phyloP scores from a whole-genome alignment of 768 basidiomycete genomes.

The Pholiota molesta region DNA sequence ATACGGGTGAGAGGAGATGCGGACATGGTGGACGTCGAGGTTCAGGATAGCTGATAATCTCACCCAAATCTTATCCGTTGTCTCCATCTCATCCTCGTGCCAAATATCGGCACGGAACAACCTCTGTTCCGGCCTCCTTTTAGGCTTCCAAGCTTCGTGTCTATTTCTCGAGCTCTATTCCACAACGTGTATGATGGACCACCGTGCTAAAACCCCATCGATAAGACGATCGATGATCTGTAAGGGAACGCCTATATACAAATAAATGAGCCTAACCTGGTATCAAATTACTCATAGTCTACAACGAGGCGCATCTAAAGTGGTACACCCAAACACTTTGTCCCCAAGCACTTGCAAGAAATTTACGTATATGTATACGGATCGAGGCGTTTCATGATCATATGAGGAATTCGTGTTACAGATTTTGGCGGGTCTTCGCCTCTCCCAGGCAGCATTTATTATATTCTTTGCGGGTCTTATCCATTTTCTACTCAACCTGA shows the following conservation, averaged over 20 bases:
- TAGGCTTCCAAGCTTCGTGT: conserved; percentile 7
- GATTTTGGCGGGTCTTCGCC: no score
- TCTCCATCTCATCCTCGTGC: conserved; percentile 10
- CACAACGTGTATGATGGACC: not conserved
- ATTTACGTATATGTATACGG: no score
- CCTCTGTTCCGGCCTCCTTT: conserved; percentile 6
- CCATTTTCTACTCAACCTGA: no score
- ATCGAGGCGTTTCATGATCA: no score
- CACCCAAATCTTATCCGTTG: conserved; percentile 17
- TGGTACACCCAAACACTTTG: not conserved
- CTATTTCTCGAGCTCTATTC: conserved; percentile 8
- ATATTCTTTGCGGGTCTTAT: no score
- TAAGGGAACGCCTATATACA: not conserved
- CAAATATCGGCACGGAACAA: conserved; percentile 10
- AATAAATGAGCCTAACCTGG: not conserved
- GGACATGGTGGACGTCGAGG: conserved; percentile 28
- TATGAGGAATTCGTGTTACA: no score
- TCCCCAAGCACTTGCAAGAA: no score
- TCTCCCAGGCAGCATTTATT: no score
- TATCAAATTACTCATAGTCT: no score
- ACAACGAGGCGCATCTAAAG: not conserved
- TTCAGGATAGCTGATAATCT: conserved; percentile 17
- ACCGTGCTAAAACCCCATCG: not conserved
- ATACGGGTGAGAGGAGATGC: conserved; percentile 18
- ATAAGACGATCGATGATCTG: not conserved